Conservation (phyloP, 2,329 filamentous ascomycete species). For the Aspergillus terreus region DNA sequence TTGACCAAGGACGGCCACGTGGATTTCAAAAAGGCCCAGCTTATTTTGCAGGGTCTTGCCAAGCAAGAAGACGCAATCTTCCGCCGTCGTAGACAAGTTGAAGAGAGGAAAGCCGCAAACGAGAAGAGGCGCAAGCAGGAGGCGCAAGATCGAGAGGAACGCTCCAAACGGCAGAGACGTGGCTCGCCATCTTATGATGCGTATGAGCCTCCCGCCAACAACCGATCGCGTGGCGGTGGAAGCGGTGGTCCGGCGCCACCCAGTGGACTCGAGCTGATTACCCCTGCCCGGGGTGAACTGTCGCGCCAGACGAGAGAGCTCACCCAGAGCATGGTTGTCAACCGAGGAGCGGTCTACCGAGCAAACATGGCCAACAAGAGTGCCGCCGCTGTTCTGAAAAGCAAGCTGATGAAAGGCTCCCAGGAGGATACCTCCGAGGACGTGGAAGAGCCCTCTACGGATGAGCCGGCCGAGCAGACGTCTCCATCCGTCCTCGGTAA, state of each 20-base stretch:
- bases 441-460: constrained; percentile 23
- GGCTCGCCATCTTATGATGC: constrained; percentile 44
- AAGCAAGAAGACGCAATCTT: constrained; percentile 95
- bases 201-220: constrained; percentile 27
- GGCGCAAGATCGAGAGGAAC: constrained; percentile 51
- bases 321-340: constrained; percentile 86
- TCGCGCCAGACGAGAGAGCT: constrained; percentile 57
- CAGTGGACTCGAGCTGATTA: constrained; percentile 54
- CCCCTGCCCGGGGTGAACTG: constrained; percentile 52
- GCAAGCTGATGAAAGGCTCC: constrained; percentile 60
- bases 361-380: constrained; percentile 88
- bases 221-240: constrained; percentile 22
- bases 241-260: constrained; percentile 38
- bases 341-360: constrained; percentile 62
- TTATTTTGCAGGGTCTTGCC: constrained; percentile 81
- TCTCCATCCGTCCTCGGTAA: constrained; percentile 36
- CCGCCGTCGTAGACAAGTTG: constrained; percentile 76
- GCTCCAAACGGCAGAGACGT: constrained; percentile 39
- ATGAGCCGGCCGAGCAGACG: constrained; percentile 21
- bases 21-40: constrained; percentile 78
- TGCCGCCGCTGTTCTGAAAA: constrained; percentile 83
- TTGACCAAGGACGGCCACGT: constrained; percentile 93
- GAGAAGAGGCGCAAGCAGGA: constrained; percentile 75
- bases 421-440: constrained; percentile 20
- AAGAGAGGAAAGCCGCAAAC: constrained; percentile 77